These are phyloP conservation scores for Ceratocystis albifundus DNA, from an alignment of 2,329 filamentous ascomycete species.

Conservation along the genomic window DNA sequence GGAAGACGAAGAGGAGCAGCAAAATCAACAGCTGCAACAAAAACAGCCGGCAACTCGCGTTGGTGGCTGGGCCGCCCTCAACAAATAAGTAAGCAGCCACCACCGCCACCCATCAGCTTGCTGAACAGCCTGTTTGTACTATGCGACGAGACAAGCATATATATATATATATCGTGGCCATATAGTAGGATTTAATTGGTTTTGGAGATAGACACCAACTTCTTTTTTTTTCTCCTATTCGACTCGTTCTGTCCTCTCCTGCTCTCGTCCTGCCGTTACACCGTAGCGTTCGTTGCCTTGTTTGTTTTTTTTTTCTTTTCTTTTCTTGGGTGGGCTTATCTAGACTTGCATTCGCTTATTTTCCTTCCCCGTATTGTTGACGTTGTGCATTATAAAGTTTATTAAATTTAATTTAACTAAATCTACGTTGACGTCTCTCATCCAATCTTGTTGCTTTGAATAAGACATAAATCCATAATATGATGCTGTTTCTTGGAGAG, in stretches of 20 bases:
- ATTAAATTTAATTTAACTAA: background rate
- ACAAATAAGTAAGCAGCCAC: constrained; percentile 8
- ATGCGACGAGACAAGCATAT: too few species aligned
- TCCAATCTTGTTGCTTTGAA: background rate
- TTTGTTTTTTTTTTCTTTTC: background rate
- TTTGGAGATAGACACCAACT: too few species aligned
- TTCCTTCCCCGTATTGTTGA: background rate
- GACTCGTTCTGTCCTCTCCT: too few species aligned
- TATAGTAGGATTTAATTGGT: too few species aligned
- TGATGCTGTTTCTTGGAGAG: too few species aligned
- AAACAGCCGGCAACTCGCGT: constrained; percentile 15
- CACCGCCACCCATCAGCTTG: background rate
- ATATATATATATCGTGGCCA: too few species aligned
- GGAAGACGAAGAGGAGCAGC: background rate
- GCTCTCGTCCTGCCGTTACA: too few species aligned
- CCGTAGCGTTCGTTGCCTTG: background rate
- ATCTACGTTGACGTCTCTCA: background rate
- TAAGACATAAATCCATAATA: background rate
- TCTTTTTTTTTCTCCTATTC: too few species aligned
- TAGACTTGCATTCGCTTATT: constrained; percentile 5
- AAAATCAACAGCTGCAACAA: background rate
- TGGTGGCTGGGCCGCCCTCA: constrained; percentile 22
- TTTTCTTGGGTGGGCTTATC: constrained; percentile 4
- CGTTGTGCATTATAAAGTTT: background rate
- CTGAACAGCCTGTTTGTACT: too few species aligned